These are phyloP conservation scores for Neurospora hispaniola DNA, from an alignment of 495 filamentous ascomycete species.

Conservation along the genomic window DNA sequence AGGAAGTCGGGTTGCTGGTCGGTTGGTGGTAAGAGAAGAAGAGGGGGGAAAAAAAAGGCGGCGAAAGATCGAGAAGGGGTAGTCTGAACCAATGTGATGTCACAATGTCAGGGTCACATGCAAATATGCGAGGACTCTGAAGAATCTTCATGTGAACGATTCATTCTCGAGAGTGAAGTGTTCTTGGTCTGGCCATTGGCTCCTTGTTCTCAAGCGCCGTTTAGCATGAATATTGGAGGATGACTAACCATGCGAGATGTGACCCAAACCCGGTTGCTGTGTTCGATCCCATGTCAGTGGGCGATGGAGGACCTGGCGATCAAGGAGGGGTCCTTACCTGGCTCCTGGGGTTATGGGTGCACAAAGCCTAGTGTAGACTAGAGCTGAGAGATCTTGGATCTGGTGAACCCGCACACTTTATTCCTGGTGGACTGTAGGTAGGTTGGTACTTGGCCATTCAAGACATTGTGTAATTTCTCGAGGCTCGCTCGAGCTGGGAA, in stretches of 20 bases:
- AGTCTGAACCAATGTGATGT: slow-evolving; percentile 6
- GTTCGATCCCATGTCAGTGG: neutral
- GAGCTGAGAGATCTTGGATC: neutral
- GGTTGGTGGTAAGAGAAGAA: neutral
- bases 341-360: neutral
- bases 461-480: neutral
- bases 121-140: slow-evolving; percentile 1
- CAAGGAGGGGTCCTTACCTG: neutral
- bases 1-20: neutral
- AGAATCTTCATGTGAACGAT: neutral
- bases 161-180: neutral
- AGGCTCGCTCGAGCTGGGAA: neutral
- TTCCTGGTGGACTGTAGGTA: neutral
- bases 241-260: neutral
- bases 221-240: neutral
- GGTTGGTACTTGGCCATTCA: neutral
- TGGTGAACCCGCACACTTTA: neutral
- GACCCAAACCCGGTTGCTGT: neutral
- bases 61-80: neutral
- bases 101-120: slow-evolving; percentile 11
- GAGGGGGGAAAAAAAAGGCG: neutral
- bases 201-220: neutral
- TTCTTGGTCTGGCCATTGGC: neutral
- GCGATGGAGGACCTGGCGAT: neutral
- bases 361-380: neutral